phyloP scores from a whole-genome alignment of 352 stramenopile species.

The Globisporangium irregulare region DNA sequence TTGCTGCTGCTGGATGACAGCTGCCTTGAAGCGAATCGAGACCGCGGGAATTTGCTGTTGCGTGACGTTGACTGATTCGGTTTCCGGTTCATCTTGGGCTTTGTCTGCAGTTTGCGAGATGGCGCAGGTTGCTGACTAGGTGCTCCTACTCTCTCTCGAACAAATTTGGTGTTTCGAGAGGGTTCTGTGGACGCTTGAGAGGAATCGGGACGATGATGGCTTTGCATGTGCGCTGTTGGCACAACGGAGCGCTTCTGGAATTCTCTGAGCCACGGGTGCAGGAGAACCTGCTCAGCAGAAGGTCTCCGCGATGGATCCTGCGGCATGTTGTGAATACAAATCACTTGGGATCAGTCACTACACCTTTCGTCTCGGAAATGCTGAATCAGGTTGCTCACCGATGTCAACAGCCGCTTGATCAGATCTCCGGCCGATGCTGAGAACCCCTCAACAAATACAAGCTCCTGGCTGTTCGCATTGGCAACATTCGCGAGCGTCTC shows the following conservation, averaged over 20 bases:
- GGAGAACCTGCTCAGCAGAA: constrained; percentile 45
- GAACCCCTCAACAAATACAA: constrained; percentile 53
- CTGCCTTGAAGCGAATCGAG: background rate
- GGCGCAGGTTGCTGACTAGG: background rate
- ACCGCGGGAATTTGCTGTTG: background rate
- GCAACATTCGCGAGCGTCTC: constrained; percentile 73
- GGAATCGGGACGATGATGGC: background rate
- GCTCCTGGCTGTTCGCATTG: constrained; percentile 36
- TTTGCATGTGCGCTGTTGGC: constrained; percentile 2
- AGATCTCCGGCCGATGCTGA: constrained; percentile 52
- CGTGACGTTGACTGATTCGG: background rate
- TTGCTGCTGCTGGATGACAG: constrained; percentile 17
- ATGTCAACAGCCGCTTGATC: constrained; percentile 57
- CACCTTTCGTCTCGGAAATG: background rate
- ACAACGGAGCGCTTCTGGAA: constrained; percentile 35
- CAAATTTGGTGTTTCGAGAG: background rate
- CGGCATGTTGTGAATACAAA: background rate
- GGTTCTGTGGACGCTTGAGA: background rate
- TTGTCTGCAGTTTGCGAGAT: constrained; percentile 3
- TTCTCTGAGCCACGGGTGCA: constrained; percentile 59
- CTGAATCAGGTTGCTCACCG: constrained; percentile 20
- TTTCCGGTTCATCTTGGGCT: background rate
- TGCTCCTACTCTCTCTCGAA: background rate
- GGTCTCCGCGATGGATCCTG: constrained; percentile 44
- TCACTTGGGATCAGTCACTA: background rate